Evolutionary conservation across 2,329 filamentous ascomycete genomes (phyloP), one percentile per base, ranked within the genome.

Genomic region (Neurospora sp.): DNA sequence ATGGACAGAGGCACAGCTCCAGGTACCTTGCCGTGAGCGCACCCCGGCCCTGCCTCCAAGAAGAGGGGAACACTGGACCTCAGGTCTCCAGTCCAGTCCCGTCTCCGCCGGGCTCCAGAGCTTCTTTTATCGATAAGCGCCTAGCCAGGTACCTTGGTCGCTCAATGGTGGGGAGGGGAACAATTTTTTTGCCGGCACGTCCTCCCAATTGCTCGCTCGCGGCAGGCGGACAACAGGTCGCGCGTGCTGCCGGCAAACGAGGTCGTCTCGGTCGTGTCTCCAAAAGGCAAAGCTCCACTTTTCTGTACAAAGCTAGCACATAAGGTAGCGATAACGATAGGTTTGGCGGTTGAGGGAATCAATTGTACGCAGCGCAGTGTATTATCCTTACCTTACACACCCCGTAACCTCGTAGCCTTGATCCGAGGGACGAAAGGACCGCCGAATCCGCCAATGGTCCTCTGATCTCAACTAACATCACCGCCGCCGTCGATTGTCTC

Each of bases 401-500:
- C 66, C 42, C 38, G 42, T 52, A 38, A 66, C 19, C n/a, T 43
- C 62, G 23, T 67, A 38, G 67, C 67, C 66, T 46, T 38, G 62
- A 66, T 7, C 11, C 17, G 70, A 19, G 36, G 67, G 40, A 69
- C 38, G 66, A 19, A 67, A 42, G 9, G 40, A 70, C 33, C 39
- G 66, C 66, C 58, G 23, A 70, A 43, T 23, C 42, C 43, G 38
- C 43, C 19, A 39, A 38, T 62, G 52, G 52, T 62, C 52, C 52
- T 36, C 28, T 62, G 52, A 36, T 62, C 28, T 39, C 68, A 67
- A 23, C 40, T 17, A 19, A 36, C 40, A 43, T 68, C 62, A 40
- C 52, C 71, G 43, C 38, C 70, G 66, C 46, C 68, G 52, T 67
- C 58, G 68, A 19, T 66, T 69, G 11, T 40, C 52, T n/a, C n/a